Conservation (phyloP, 768 basidiomycete genomes). For the Auricularia sp. region DNA sequence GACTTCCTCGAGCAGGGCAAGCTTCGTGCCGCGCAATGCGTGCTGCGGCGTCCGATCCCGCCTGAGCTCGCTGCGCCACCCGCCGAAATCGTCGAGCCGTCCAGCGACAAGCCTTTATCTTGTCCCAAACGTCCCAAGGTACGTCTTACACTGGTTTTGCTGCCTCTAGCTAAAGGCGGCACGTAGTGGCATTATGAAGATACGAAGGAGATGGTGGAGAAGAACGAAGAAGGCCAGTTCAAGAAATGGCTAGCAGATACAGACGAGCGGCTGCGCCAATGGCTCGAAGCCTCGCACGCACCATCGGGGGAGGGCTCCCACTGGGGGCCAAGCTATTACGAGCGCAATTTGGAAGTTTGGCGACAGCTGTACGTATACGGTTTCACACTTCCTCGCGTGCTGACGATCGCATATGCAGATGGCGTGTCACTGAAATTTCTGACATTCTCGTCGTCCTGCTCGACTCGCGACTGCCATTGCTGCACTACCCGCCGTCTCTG, state of each 20-base stretch:
- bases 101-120: slow-evolving; percentile 22
- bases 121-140: slow-evolving; percentile 63
- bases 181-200: slow-evolving; percentile 65
- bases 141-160: background rate
- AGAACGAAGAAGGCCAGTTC: slow-evolving; percentile 80
- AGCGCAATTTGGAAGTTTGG: slow-evolving; percentile 92
- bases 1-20: slow-evolving; percentile 53
- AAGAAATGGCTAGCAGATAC: slow-evolving; percentile 66
- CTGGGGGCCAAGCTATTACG: slow-evolving; percentile 56
- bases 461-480: slow-evolving; percentile 79
- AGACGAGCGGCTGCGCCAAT: slow-evolving; percentile 44
- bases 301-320: background rate
- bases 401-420: slow-evolving; percentile 34
- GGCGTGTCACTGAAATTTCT: slow-evolving; percentile 89
- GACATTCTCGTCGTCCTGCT: slow-evolving; percentile 81
- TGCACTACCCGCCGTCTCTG: slow-evolving; percentile 81
- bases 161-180: background rate
- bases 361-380: slow-evolving; percentile 62
- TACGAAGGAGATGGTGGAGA: slow-evolving; percentile 82
- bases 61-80: slow-evolving; percentile 29
- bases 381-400: slow-evolving; percentile 1
- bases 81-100: slow-evolving; percentile 12
- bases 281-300: slow-evolving; percentile 27
- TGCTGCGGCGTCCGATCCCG: slow-evolving; percentile 49
- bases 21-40: slow-evolving; percentile 40